Evolutionary conservation across 257 asterid species (phyloP).

Genomic region (Rhazya stricta): DNA sequence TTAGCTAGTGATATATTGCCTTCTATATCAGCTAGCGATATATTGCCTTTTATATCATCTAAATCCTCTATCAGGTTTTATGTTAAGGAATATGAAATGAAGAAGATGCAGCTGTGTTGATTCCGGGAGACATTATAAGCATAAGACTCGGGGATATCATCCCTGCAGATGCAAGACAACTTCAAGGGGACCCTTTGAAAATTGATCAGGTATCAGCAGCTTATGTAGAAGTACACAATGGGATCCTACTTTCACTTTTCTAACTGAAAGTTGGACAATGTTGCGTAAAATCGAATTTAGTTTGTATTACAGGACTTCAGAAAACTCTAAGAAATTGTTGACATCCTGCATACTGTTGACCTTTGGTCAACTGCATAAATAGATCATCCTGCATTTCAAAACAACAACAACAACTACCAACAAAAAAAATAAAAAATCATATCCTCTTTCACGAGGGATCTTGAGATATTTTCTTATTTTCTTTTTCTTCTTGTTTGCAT

Average conservation of each 20-base stretch:
- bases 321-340: neutral
- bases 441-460: neutral
- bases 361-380: neutral
- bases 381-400: neutral
- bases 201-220: conserved; percentile 31
- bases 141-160: conserved; percentile 37
- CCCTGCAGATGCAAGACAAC: conserved; percentile 42
- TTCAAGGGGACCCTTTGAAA: conserved; percentile 37
- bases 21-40: neutral
- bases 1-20: neutral
- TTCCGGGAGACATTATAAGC: conserved; percentile 42
- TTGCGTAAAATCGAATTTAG: neutral
- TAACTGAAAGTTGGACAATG: neutral
- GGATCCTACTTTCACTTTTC: neutral
- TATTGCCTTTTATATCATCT: neutral
- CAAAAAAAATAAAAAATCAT: too few species aligned
- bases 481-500: neutral
- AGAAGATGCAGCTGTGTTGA: conserved; percentile 35
- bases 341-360: neutral
- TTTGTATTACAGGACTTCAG: neutral
- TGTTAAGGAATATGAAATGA: conserved; percentile 35
- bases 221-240: neutral
- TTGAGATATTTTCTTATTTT: neutral
- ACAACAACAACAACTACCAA: too few species aligned
- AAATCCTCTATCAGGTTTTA: conserved; percentile 23